Conservation (phyloP, 306 rosid genomes). For the Lagenaria siceraria region DNA sequence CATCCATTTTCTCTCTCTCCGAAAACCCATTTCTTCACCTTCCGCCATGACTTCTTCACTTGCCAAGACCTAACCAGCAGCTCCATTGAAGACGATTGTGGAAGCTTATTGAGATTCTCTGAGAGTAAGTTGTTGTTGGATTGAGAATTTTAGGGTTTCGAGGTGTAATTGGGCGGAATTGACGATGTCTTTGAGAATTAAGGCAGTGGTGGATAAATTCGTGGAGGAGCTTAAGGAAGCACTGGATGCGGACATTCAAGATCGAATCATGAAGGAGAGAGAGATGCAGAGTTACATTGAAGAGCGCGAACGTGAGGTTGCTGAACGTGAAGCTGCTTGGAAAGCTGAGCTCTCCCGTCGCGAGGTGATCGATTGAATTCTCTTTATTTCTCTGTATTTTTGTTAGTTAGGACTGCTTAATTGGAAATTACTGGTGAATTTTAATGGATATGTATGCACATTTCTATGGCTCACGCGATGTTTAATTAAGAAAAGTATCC, state of each 20-base stretch:
- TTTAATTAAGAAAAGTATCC: background rate
- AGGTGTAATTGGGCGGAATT: background rate
- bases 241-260: conserved; percentile 87
- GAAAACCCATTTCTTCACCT: background rate
- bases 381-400: conserved; percentile 2
- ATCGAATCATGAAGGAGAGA: conserved; percentile 91
- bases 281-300: conserved; percentile 98
- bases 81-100: background rate
- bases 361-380: conserved; percentile 41
- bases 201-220: conserved; percentile 87
- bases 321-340: conserved; percentile 99
- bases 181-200: conserved; percentile 79
- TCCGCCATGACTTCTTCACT: background rate
- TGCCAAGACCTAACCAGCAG: background rate
- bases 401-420: background rate
- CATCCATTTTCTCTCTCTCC: background rate
- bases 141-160: background rate
- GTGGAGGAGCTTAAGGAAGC: conserved; percentile 92
- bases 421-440: background rate
- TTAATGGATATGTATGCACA: background rate
- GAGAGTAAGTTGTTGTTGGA: background rate
- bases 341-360: conserved; percentile 99
- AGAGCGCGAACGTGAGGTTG: conserved; percentile 97
- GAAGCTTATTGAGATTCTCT: background rate
- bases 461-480: background rate